phyloP scores from a whole-genome alignment of 2,329 filamentous ascomycete species.

The Ambrosiella beaveri region DNA sequence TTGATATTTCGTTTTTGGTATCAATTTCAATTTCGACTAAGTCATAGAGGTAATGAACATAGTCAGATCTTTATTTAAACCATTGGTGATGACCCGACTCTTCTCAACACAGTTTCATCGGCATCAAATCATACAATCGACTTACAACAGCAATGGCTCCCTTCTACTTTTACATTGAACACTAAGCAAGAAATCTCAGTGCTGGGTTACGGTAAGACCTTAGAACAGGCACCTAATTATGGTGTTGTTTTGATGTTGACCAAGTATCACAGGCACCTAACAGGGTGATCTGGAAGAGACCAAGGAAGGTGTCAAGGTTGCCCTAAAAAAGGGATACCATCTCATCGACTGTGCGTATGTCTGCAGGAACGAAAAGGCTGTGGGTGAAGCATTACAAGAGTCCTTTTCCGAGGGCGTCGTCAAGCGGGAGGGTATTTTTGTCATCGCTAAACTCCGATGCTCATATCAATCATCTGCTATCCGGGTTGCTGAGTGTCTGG shows the following conservation, averaged over 20 bases:
- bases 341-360: slow-evolving; percentile 58
- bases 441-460: slow-evolving; percentile 74
- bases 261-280: slow-evolving; percentile 40
- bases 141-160: background rate
- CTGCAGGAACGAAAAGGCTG: slow-evolving; percentile 69
- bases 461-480: slow-evolving; percentile 44
- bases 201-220: slow-evolving; percentile 38
- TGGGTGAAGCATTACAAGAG: slow-evolving; percentile 59
- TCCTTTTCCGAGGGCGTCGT: slow-evolving; percentile 48
- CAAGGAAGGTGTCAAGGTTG: slow-evolving; percentile 37
- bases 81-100: background rate
- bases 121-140: background rate
- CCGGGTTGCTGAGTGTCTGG: slow-evolving; percentile 49
- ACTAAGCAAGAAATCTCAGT: slow-evolving; percentile 45
- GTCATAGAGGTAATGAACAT: too few relatives aligned
- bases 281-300: slow-evolving; percentile 43
- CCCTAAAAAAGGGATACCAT: slow-evolving; percentile 39
- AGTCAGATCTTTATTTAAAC: background rate
- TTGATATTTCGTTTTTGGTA: too few relatives aligned
- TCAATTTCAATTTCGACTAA: too few relatives aligned
- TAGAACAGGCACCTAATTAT: background rate
- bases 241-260: slow-evolving; percentile 11
- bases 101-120: background rate
- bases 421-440: slow-evolving; percentile 64
- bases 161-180: slow-evolving; percentile 45